Percentiles rank a stretch among this genome's conserved stretches.
Conservation (phyloP, 1,139 yeast species). For the Nakaseomyces sp. region DNA sequence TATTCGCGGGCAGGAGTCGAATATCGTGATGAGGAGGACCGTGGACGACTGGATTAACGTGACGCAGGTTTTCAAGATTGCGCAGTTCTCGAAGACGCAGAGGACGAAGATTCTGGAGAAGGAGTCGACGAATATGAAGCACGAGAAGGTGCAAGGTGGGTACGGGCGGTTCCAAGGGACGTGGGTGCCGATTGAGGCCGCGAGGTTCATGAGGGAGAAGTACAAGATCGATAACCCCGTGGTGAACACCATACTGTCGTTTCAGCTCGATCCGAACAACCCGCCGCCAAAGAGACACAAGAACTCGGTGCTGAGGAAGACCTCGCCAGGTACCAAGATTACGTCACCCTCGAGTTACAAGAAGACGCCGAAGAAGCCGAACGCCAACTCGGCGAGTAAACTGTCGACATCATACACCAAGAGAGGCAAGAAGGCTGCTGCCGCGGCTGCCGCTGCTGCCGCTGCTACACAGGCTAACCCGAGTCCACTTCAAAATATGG, state of each 20-base stretch:
- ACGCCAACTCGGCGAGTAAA: conserved; percentile 8
- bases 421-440: conserved; percentile 9
- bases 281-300: conserved; percentile 44
- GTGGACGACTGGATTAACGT: conserved; percentile 84
- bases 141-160: conserved; percentile 93
- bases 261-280: conserved; percentile 42
- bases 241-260: conserved; percentile 44
- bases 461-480: conserved; percentile 25
- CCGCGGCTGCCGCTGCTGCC: too few species aligned
- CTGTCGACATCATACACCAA: conserved; percentile 22
- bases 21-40: conserved; percentile 57
- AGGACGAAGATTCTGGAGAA: conserved; percentile 78
- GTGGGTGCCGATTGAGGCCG: conserved; percentile 65
- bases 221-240: conserved; percentile 47
- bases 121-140: conserved; percentile 77
- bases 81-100: conserved; percentile 77
- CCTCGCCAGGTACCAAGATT: conserved; percentile 27
- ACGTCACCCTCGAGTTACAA: conserved; percentile 29
- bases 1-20: conserved; percentile 27
- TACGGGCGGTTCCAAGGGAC: conserved; percentile 94
- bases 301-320: conserved; percentile 27
- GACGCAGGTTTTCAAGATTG: conserved; percentile 81
- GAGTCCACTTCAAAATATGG: conserved; percentile 28
- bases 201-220: conserved; percentile 44
- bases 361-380: conserved; percentile 31